Conservation (phyloP, 2,329 filamentous ascomycete genomes). For the Sarocladiaceae sp. region DNA sequence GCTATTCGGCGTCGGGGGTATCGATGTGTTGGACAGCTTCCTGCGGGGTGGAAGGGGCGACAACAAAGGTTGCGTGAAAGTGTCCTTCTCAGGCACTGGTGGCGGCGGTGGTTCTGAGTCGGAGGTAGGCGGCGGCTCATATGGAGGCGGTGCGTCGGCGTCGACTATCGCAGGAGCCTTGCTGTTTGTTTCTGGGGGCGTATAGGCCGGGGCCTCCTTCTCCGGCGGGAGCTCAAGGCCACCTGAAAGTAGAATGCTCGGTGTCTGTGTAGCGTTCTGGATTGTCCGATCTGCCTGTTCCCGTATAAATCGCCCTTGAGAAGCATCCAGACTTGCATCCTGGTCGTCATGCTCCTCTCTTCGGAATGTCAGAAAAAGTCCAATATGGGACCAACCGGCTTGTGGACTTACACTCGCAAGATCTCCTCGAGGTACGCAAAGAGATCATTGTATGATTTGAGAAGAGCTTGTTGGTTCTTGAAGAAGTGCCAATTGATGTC, state of each 20-base stretch:
- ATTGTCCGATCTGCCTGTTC: constrained; percentile 15
- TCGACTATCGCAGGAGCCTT: constrained; percentile 11
- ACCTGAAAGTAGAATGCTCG: constrained; percentile 12
- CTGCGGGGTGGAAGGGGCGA: neutral
- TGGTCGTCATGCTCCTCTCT: constrained; percentile 17
- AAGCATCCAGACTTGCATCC: constrained; percentile 18
- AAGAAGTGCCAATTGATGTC: constrained; percentile 22
- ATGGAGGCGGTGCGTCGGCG: neutral
- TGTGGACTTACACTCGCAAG: constrained; percentile 20
- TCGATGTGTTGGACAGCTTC: neutral
- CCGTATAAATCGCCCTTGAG: constrained; percentile 16
- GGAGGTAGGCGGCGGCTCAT: constrained; percentile 21
- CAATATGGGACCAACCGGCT: neutral
- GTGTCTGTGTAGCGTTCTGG: neutral
- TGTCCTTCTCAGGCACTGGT: neutral
- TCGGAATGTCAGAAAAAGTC: constrained; percentile 11
- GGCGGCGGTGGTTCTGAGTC: constrained; percentile 10
- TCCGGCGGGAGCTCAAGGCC: constrained; percentile 12
- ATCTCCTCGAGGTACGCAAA: constrained; percentile 20
- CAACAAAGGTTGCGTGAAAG: neutral
- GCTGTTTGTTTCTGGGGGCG: constrained; percentile 15
- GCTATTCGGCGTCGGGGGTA: neutral
- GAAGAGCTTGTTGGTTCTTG: constrained; percentile 18
- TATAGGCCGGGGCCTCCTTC: constrained; percentile 15
- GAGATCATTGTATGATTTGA: constrained; percentile 20